Base-by-base conservation (phyloP, 352 stramenopile species). In the Phytophthora crassamura region DNA sequence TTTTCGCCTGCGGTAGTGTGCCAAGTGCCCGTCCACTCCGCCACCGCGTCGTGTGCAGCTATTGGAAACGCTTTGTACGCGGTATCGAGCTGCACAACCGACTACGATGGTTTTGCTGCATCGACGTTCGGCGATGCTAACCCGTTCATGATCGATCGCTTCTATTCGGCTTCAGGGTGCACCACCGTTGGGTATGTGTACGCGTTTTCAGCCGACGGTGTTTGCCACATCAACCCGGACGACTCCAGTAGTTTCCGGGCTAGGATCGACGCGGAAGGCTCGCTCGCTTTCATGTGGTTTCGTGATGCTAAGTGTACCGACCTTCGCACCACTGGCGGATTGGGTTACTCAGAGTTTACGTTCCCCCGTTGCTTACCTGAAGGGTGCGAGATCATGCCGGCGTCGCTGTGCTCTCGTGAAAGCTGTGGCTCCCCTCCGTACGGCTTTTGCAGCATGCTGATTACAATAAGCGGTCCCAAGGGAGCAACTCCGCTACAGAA, bases 1-100 rank as follows among this genome's bases (percentile, higher is more conserved):
- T 47, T 62, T 33, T 54, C 42, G 18, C 41, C 9, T 12, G 35
- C 25, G 6, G 4, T 48, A 41, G 46, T 7, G 20, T 62, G 54
- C 25, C 8, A 30, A 16, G 1, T 34, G 11, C 15, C 8, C 9
- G 9, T n/a, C 5, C n/a, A 48, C 8, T 18, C 12, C 16, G 18
- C n/a, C 1, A 25, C 46, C 15, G 14, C 11, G n/a, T 2, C 54
- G 2, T 62, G 54, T 22, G 14, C 53, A 38, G 20, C 36, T 5
- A 11, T 16, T 28, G 22, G 22, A 10, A 22, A 7, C 5, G 28
- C 35, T 3, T 15, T 34, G 28, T 48, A 38, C 22, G 25, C 36
- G 18, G 16, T 39, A 14, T 58, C 50, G 14, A 36, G 38, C 5
- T 58, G 50, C 36, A 39, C 38, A 16, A 5, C 15, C n/a, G 50